These are phyloP conservation scores for Ceratocystis eucalypticola DNA, from an alignment of 2,329 filamentous ascomycete species.

Conservation along the genomic window DNA sequence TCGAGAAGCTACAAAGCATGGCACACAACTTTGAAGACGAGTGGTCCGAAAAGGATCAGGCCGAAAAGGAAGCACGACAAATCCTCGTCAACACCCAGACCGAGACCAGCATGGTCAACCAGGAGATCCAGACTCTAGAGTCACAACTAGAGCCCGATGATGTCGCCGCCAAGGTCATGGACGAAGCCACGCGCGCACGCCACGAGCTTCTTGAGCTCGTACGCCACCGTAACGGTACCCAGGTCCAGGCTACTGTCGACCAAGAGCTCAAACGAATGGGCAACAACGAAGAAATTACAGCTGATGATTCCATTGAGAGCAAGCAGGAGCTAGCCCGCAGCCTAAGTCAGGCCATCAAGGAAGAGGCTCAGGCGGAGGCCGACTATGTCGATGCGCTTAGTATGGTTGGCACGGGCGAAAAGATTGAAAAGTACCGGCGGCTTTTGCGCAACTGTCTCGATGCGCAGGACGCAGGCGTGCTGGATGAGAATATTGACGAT, in stretches of 20 bases:
- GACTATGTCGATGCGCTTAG: conserved; percentile 57
- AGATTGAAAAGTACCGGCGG: conserved; percentile 58
- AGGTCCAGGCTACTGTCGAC: conserved; percentile 40
- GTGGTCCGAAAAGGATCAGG: conserved; percentile 57
- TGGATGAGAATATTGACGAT: conserved; percentile 50
- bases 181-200: conserved; percentile 38
- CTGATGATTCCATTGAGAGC: conserved; percentile 34
- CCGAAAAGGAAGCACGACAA: conserved; percentile 52
- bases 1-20: conserved; percentile 59
- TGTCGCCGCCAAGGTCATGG: conserved; percentile 35
- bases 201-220: conserved; percentile 38
- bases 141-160: conserved; percentile 42
- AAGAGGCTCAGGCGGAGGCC: conserved; percentile 48
- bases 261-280: conserved; percentile 33
- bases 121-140: conserved; percentile 46
- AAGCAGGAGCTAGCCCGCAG: conserved; percentile 45
- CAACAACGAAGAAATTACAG: conserved; percentile 28
- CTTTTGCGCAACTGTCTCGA: conserved; percentile 57
- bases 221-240: conserved; percentile 39
- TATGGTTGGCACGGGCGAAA: conserved; percentile 56
- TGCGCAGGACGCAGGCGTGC: conserved; percentile 50
- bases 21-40: conserved; percentile 61
- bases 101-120: conserved; percentile 48
- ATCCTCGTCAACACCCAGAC: conserved; percentile 53
- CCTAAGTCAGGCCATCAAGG: conserved; percentile 41